phyloP scores from a whole-genome alignment of 192 early-diverging fungal species.

The Linnemannia zychae region DNA sequence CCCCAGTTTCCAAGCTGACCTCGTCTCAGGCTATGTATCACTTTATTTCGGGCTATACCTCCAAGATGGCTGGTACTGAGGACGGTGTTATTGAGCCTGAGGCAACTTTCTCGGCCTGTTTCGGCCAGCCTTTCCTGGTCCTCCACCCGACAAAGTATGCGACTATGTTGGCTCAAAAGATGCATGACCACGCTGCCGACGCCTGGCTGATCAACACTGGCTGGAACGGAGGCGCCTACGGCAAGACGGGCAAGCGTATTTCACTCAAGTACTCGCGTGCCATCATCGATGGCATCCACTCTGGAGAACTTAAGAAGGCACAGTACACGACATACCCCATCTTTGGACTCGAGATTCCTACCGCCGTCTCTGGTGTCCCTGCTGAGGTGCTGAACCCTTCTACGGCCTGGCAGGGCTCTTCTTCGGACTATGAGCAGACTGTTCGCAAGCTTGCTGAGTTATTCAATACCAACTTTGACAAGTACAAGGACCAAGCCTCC shows the following conservation, averaged over 20 bases:
- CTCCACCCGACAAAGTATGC: constrained; percentile 96
- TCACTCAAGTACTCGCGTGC: constrained; percentile 96
- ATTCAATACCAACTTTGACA: constrained; percentile 90
- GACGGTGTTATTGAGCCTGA: constrained; percentile 90
- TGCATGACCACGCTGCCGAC: constrained; percentile 83
- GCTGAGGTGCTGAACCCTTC: constrained; percentile 87
- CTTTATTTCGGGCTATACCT: constrained; percentile 97
- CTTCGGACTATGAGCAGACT: constrained; percentile 72
- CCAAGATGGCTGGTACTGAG: constrained; percentile 97
- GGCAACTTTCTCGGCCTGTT: constrained; percentile 93
- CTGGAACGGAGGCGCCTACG: constrained; percentile 94
- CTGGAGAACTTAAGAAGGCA: constrained; percentile 85
- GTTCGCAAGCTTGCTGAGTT: constrained; percentile 82
- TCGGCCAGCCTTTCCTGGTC: constrained; percentile 94
- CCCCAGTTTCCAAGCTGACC: constrained; percentile 89
- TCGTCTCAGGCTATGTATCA: constrained; percentile 94
- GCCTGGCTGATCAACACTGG: constrained; percentile 98
- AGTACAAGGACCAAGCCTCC: constrained; percentile 74
- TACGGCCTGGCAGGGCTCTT: constrained; percentile 84
- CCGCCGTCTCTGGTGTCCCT: constrained; percentile 79
- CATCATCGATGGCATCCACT: constrained; percentile 97
- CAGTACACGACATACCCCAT: constrained; percentile 87
- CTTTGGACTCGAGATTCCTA: constrained; percentile 91
- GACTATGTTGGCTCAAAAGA: constrained; percentile 95
- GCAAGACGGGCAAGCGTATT: constrained; percentile 86